A percentile compares a stretch with the other conserved stretches of the same genome.
Conservation (phyloP, 257 asterid genomes). For the Penstemon barbatus region DNA sequence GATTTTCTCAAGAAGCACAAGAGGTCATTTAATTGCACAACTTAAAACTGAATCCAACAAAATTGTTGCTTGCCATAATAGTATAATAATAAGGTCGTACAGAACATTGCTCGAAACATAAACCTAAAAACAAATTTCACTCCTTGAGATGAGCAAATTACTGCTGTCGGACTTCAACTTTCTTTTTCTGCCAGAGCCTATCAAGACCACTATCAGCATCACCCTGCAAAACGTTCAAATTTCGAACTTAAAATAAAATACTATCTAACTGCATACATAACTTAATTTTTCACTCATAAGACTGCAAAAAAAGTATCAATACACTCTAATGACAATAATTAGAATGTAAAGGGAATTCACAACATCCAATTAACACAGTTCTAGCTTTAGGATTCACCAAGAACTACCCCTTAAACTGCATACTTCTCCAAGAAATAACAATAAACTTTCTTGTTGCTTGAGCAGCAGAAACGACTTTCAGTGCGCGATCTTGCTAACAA, state of each 20-base stretch:
- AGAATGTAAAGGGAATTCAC: too few relatives aligned
- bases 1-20: background rate
- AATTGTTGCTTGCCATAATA: background rate
- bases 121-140: background rate
- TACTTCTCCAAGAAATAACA: too few relatives aligned
- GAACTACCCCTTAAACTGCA: too few relatives aligned
- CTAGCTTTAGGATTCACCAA: too few relatives aligned
- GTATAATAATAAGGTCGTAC: background rate
- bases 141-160: background rate
- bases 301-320: too few relatives aligned
- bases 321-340: too few relatives aligned
- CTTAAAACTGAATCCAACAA: background rate
- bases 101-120: background rate
- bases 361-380: too few relatives aligned
- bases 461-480: constrained; percentile 85
- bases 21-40: background rate
- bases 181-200: too few relatives aligned
- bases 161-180: constrained; percentile 33
- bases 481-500: constrained; percentile 91
- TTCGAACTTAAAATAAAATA: too few relatives aligned
- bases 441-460: constrained; percentile 65
- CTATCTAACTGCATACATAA: too few relatives aligned
- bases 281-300: background rate
- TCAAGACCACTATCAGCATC: too few relatives aligned
- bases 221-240: too few relatives aligned